Percentiles rank a stretch among this genome's conserved stretches.
These are phyloP conservation scores for Hansenula anomala DNA, from an alignment of 1,139 yeast species.

Conservation along the genomic window DNA sequence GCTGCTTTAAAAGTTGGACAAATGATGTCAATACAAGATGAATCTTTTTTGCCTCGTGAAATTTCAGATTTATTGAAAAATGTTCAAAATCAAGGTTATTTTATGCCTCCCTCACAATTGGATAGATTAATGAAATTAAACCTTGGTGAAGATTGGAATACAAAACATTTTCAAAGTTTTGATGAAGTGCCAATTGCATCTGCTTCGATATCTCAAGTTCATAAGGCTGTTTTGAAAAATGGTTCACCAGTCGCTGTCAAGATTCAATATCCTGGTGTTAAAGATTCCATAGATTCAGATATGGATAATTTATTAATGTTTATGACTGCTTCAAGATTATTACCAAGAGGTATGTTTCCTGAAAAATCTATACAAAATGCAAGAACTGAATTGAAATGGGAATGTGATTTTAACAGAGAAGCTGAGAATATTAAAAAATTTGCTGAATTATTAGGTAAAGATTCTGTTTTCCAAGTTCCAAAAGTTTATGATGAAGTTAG, in stretches of 20 bases:
- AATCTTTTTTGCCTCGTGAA: conserved; percentile 77
- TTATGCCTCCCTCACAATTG: conserved; percentile 92
- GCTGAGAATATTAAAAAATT: conserved; percentile 75
- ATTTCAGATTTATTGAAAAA: conserved; percentile 74
- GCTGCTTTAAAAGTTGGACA: conserved; percentile 97
- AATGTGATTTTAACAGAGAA: conserved; percentile 91
- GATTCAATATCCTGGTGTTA: conserved; percentile 98
- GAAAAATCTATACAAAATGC: conserved; percentile 94
- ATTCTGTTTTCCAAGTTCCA: conserved; percentile 75
- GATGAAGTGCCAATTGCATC: conserved; percentile 94
- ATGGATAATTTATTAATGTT: conserved; percentile 77
- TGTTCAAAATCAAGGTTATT: conserved; percentile 93
- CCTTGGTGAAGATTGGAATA: conserved; percentile 78
- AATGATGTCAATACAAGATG: conserved; percentile 90
- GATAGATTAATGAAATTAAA: conserved; percentile 70
- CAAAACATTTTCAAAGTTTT: conserved; percentile 60
- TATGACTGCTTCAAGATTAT: conserved; percentile 76
- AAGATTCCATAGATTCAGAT: conserved; percentile 88
- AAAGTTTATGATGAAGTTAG: conserved; percentile 72
- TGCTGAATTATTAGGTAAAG: conserved; percentile 54
- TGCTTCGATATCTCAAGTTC: conserved; percentile 97
- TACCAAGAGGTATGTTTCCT: conserved; percentile 89
- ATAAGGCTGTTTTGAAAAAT: conserved; percentile 62
- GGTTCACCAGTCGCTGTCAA: conserved; percentile 85
- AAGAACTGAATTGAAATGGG: conserved; percentile 92